Percentiles rank a stretch among this genome's conserved stretches.
These are phyloP conservation scores for Pinus albicaulis DNA, from an alignment of 75 land plant genomes.

Conservation along the genomic window DNA sequence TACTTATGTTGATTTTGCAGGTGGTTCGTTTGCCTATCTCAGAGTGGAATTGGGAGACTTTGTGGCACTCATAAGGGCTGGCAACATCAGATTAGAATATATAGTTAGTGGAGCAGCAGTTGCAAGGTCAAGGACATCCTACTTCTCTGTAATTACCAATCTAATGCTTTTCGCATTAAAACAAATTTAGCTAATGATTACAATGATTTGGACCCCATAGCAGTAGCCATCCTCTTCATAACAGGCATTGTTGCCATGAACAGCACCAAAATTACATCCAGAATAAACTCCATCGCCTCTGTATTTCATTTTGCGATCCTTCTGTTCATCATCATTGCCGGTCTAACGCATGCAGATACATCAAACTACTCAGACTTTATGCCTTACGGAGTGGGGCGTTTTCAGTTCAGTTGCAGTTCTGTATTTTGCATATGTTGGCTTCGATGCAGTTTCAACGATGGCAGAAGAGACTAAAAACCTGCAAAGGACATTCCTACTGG, in stretches of 20 bases:
- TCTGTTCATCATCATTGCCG: constrained; percentile 71
- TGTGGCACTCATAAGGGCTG: constrained; percentile 79
- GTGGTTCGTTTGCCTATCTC: constrained; percentile 75
- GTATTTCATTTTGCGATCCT: constrained; percentile 57
- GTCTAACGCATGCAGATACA: constrained; percentile 66
- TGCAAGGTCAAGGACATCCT: constrained; percentile 74
- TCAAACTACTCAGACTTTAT: constrained; percentile 40
- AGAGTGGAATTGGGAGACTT: constrained; percentile 85
- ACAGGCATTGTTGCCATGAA: constrained; percentile 36
- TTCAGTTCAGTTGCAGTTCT: constrained; percentile 57
- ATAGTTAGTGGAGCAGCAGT: constrained; percentile 69
- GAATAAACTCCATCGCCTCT: constrained; percentile 68
- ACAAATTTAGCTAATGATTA: constrained; percentile 30
- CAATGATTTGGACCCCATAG: constrained; percentile 67
- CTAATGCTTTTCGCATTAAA: constrained; percentile 58
- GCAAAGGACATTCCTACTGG: constrained; percentile 71
- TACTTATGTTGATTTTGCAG: constrained; percentile 13
- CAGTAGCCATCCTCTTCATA: constrained; percentile 44
- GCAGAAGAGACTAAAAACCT: constrained; percentile 77
- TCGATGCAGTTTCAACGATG: constrained; percentile 76
- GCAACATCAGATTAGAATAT: constrained; percentile 71
- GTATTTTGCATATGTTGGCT: constrained; percentile 67
- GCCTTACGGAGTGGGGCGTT: constrained; percentile 64
- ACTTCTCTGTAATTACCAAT: constrained; percentile 51
- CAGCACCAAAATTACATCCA: constrained; percentile 67